Conservation (phyloP, 2,329 filamentous ascomycete species). For the Trichoderma simmonsii region DNA sequence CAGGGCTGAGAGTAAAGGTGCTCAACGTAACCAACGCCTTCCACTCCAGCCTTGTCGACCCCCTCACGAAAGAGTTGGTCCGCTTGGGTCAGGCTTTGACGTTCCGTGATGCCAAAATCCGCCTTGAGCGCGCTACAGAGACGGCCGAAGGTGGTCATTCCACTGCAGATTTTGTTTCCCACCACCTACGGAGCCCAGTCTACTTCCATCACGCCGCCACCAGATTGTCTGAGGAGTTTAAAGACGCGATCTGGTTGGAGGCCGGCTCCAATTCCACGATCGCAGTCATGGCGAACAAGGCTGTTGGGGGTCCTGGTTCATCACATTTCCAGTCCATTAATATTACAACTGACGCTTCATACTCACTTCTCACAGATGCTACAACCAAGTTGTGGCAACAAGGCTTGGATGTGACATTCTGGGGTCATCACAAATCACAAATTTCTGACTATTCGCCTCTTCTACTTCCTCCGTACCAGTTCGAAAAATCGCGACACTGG, state of each 20-base stretch:
- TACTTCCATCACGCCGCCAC: not conserved
- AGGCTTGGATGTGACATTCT: no score
- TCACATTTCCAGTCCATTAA: constrained; percentile 17
- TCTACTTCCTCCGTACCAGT: constrained; percentile 41
- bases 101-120: not conserved
- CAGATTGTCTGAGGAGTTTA: not conserved
- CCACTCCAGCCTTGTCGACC: constrained; percentile 42
- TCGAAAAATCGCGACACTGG: constrained; percentile 41
- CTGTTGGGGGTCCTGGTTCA: constrained; percentile 4
- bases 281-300: constrained; percentile 33
- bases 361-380: no score
- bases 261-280: constrained; percentile 40
- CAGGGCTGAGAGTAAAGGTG: constrained; percentile 31
- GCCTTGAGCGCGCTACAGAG: not conserved
- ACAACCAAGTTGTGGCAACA: no score
- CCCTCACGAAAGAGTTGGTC: constrained; percentile 28
- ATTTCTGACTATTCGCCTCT: constrained; percentile 8
- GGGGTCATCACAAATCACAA: no score
- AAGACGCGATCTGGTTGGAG: constrained; percentile 32
- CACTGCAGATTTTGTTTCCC: not conserved
- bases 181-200: not conserved
- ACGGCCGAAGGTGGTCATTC: not conserved
- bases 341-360: no score
- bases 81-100: constrained; percentile 23
- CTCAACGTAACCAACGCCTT: constrained; percentile 47